Base-by-base conservation (phyloP, 495 filamentous ascomycete genomes). In the Jackrogersella minutella region DNA sequence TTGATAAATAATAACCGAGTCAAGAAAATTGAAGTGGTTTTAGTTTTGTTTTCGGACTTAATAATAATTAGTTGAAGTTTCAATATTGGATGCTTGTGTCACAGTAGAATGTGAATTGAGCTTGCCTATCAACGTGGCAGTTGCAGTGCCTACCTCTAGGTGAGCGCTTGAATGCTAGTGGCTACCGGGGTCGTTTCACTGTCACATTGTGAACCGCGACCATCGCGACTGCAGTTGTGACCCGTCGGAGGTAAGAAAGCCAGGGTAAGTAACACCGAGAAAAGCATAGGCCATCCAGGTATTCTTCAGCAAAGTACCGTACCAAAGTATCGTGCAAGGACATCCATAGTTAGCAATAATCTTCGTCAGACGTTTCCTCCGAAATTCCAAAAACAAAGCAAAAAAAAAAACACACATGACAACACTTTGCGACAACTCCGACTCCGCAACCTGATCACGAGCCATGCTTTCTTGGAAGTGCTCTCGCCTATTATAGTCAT, bases 381-480 rank as follows among this genome's bases (percentile, higher is more conserved):
- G 9, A 37, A 3, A 37, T 14, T 11, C 34, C 2, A 14, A 2
- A 11, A 4, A 11, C 34, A 37, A 37, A 3, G 9, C 3, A 2
- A 3, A 37, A 37, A 2, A 13, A 3, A 37, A 4, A 4, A 11
- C n/a, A 31, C 44, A 31, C 44, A 49, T 49, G 44, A 30, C 44
- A 49, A 46, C n/a, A n/a, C 39, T 50, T 57, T 56, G 63, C 63
- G 56, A 66, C 63, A 57, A 39, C 16, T 44, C 36, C 54, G 55
- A 64, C 54, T 16, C 52, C 66, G 37, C 61, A 51, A 56, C 47
- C 13, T n/a, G 31, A 61, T 47, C 36, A 11, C 36, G 44, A 62
- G 34, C 34, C 46, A 70, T 70, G 67, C 46, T 66, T 65, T 46
- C 62, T 3, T 58, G 8, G 52, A 30, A 31, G 37, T 58, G 62